Evolutionary conservation across 1,284 basidiomycete genomes (phyloP).

Genomic region (Cryptococcus neoformans): DNA sequence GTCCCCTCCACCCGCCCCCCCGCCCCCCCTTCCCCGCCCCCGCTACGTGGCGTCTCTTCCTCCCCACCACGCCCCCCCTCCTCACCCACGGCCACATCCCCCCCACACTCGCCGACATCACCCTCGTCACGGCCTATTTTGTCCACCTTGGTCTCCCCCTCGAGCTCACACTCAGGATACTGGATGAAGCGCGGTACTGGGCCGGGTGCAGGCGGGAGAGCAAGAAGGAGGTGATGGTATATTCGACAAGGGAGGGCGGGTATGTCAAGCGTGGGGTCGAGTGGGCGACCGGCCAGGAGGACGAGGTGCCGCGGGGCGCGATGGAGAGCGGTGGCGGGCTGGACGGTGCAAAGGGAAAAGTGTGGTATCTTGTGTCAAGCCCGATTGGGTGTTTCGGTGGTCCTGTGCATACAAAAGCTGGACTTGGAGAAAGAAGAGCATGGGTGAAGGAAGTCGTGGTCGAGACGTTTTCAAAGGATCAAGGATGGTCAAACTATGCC

Average conservation of each 20-base stretch:
- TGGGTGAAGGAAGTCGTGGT: slow-evolving; percentile 31
- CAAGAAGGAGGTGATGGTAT: slow-evolving; percentile 18
- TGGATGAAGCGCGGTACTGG: slow-evolving; percentile 31
- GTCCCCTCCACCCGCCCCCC: background rate
- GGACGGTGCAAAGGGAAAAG: slow-evolving; percentile 19
- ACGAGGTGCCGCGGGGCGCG: slow-evolving; percentile 9
- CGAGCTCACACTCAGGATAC: slow-evolving; percentile 27
- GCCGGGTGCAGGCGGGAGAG: slow-evolving; percentile 17
- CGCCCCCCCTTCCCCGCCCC: background rate
- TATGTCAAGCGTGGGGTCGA: slow-evolving; percentile 1
- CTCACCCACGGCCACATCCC: slow-evolving; percentile 17
- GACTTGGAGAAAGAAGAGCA: slow-evolving; percentile 1
- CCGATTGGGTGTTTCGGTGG: slow-evolving; percentile 27
- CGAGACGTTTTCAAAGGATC: slow-evolving; percentile 36
- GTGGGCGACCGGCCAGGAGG: slow-evolving; percentile 28
- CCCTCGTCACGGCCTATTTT: slow-evolving; percentile 12
- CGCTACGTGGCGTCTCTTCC: slow-evolving; percentile 15
- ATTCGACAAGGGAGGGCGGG: slow-evolving; percentile 7
- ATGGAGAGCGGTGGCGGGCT: slow-evolving; percentile 15
- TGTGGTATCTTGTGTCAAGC: slow-evolving; percentile 32
- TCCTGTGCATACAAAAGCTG: background rate
- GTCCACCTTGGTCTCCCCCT: slow-evolving; percentile 15
- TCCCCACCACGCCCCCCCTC: slow-evolving; percentile 7
- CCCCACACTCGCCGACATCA: slow-evolving; percentile 11
- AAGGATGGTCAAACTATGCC: slow-evolving; percentile 33